A percentile compares a stretch with the other conserved stretches of the same genome.
These are phyloP conservation scores for Claviceps cyperi DNA, from an alignment of 2,329 filamentous ascomycete genomes.

Conservation along the genomic window DNA sequence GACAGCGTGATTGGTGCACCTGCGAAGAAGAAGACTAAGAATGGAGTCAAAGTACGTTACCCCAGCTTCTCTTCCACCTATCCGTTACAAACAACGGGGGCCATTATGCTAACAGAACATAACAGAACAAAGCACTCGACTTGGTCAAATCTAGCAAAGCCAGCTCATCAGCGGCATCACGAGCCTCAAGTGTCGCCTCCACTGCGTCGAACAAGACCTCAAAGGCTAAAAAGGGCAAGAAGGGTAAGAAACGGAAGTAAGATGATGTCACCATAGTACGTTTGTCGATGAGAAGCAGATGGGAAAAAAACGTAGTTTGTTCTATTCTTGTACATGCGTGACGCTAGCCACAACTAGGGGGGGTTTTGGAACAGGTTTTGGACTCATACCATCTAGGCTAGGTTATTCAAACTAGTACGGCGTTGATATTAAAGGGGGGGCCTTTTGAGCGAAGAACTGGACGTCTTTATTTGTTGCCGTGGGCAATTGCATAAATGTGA, in stretches of 20 bases:
- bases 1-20: constrained; percentile 65
- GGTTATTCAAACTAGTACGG: background rate
- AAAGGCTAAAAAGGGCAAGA: constrained; percentile 30
- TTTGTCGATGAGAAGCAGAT: background rate
- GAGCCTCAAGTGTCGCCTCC: constrained; percentile 79
- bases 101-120: constrained; percentile 1
- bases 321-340: background rate
- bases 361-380: background rate
- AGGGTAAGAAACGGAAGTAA: constrained; percentile 20
- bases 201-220: constrained; percentile 41
- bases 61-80: no score
- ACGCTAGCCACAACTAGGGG: background rate
- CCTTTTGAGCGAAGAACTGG: background rate
- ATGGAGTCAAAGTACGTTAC: constrained; percentile 59
- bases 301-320: background rate
- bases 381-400: background rate
- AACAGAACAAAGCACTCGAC: constrained; percentile 84
- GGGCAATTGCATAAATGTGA: background rate
- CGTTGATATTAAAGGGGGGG: constrained; percentile 6
- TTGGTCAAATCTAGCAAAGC: constrained; percentile 71
- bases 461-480: background rate
- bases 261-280: background rate
- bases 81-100: no score
- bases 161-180: constrained; percentile 62
- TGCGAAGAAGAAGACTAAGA: constrained; percentile 85